Evolutionary conservation across 805 yeast genomes (phyloP).

Genomic region (Barnettozyma wickerhamii): DNA sequence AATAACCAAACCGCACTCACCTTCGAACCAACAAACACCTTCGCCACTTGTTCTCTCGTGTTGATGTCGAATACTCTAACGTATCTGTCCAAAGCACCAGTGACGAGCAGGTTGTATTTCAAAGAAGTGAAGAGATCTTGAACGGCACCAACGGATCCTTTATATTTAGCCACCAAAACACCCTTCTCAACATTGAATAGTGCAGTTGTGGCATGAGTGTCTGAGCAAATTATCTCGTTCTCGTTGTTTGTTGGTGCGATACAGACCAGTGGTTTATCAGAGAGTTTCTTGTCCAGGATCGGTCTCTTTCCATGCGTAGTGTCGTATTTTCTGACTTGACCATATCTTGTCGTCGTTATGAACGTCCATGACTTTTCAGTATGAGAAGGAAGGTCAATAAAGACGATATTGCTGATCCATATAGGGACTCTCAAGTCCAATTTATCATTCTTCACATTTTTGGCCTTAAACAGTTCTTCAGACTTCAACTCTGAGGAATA

Average conservation of each 20-base stretch:
- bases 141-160: slow-evolving; percentile 76
- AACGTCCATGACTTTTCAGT: slow-evolving; percentile 42
- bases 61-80: slow-evolving; percentile 67
- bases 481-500: slow-evolving; percentile 24
- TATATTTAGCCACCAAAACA: slow-evolving; percentile 60
- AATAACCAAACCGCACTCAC: slow-evolving; percentile 48
- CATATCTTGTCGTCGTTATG: slow-evolving; percentile 66
- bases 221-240: slow-evolving; percentile 59
- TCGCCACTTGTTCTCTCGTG: slow-evolving; percentile 54
- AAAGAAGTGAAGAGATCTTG: slow-evolving; percentile 26
- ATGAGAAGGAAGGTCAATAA: slow-evolving; percentile 33
- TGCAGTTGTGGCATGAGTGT: slow-evolving; percentile 62
- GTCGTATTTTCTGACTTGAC: slow-evolving; percentile 72
- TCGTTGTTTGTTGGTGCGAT: slow-evolving; percentile 21
- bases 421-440: slow-evolving; percentile 80
- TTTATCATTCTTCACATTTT: slow-evolving; percentile 77
- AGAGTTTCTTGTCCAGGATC: slow-evolving; percentile 44
- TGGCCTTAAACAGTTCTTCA: slow-evolving; percentile 56
- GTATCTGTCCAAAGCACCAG: slow-evolving; percentile 88
- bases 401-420: slow-evolving; percentile 61
- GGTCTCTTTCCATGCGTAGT: slow-evolving; percentile 70
- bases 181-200: slow-evolving; percentile 49
- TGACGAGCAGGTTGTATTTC: slow-evolving; percentile 45
- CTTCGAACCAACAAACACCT: slow-evolving; percentile 75
- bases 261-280: slow-evolving; percentile 50